Evolutionary conservation across 1,284 basidiomycete genomes (phyloP), one percentile per base, ranked within the genome.

Genomic region (Naganishia liquefaciens): DNA sequence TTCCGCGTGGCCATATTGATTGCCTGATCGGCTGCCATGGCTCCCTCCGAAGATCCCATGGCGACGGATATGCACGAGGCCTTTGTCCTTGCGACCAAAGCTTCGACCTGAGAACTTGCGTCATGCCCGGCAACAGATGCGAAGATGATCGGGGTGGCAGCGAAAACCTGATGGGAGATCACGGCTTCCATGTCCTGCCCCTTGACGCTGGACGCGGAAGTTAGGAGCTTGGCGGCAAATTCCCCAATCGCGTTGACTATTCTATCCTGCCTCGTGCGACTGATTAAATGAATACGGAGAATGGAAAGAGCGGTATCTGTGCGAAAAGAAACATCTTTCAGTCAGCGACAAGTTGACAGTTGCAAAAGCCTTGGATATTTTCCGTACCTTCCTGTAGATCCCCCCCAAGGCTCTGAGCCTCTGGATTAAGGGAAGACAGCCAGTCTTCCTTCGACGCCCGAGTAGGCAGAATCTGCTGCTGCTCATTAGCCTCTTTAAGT

Each of bases 1-100:
- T 91, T 90, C 23, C 93, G 85, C 17, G 92, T 90, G 27, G 93
- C 93, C 25, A 87, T 80, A 23, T 90, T 88, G 69, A 98, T 96
- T 2, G 93, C 93, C 76, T 95, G 92, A 73, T 98, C 94, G 5
- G 94, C 94, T 2, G 93, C 83, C 7, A 86, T 85, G 78, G 92
- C 94, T n/a, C 94, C 93, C 82, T 98, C 94, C 70, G 93, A 90
- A 1, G 93, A 96, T n/a, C 94, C 94, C 92, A 98, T 96, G 13
- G 94, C 94, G 19, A 97, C 90, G 1, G 91, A 90, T 0, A 87
- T 82, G 67, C 91, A 94, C 33, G 87, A 86, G 44, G 85, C 82
- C 27, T 87, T 86, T 13, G 86, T 86, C 52, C 86, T 85, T 73
- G 88, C 86, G 70, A 93, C 87, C 44, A 96, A 84, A 70, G 89